Evolutionary conservation across 306 rosid genomes (phyloP), one percentile per base, ranked within the genome.

Genomic region (Quercus suber): DNA sequence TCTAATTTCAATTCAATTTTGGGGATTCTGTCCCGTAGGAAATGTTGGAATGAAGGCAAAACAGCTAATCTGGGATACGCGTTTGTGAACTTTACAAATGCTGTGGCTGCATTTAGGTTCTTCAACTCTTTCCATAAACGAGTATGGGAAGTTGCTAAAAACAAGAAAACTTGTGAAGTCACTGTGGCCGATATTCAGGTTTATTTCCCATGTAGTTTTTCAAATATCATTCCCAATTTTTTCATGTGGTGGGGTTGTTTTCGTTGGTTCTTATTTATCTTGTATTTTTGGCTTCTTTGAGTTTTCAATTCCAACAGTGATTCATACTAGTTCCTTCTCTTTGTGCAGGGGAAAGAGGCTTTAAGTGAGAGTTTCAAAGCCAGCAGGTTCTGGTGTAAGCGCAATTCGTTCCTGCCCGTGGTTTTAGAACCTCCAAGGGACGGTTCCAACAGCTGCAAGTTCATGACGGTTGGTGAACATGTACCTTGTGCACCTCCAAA

Each of bases 61-160:
- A 55, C 55, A 2, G 55, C 88, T 0, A 92, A 92, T 84, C 65
- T 92, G 57, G 93, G 97, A 0, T 90, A 92, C 19, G 93, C 94
- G 0, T 92, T 92, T 23, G 93, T 92, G 0, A 92, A 90, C 41
- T 93, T 93, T 8, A 88, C 86, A 0, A 78, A 76, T 1, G 6
- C 88, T 0, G 4, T 2, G 0, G 94, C 87, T 17, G 93, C 93
- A 0, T 69, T 69, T 15, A 73, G 71, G 30, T 93, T 93, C 19
- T 81, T 37, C 55, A 0, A 31, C 6, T 30, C 18, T 19, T 86
- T 80, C 57, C 43, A 89, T 0, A 80, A 84, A 13, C 21, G 23
- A 4, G n/a, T 28, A 2, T 93, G 97, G 98, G 31, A 31, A 0
- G 89, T 78, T 0, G 0, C 4, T 0, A 15, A 20, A 17, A 87